phyloP scores from a whole-genome alignment of 2,329 filamentous ascomycete genomes.

The Capronia epimyces region DNA sequence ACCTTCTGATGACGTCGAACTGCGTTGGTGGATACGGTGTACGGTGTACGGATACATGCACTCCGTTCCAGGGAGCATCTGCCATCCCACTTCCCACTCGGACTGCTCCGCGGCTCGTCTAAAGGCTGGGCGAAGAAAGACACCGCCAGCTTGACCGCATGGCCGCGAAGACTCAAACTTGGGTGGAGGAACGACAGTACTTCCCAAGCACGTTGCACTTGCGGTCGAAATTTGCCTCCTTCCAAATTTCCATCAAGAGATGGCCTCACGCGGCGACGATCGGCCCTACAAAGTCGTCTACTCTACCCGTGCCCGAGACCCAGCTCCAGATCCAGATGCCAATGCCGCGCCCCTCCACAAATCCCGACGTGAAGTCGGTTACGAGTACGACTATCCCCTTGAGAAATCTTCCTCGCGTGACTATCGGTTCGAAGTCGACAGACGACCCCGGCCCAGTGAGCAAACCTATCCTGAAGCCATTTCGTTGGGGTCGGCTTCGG shows the following conservation, averaged over 20 bases:
- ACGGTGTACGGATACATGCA: no score
- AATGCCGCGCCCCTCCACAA: slow-evolving; percentile 1
- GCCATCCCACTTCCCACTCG: no score
- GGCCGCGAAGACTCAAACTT: background rate
- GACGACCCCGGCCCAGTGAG: slow-evolving; percentile 8
- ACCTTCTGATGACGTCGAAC: no score
- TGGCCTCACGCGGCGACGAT: slow-evolving; percentile 20
- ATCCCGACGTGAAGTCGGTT: slow-evolving; percentile 11
- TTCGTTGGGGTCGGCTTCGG: background rate
- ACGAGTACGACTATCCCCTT: slow-evolving; percentile 13
- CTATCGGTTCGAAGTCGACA: slow-evolving; percentile 13
- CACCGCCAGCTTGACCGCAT: background rate
- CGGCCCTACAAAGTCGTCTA: slow-evolving; percentile 25
- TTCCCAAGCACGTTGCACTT: background rate
- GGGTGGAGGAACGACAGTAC: background rate
- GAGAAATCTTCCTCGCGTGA: slow-evolving; percentile 13
- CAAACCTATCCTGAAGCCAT: background rate
- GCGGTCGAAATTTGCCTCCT: no score
- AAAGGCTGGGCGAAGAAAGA: slow-evolving; percentile 5
- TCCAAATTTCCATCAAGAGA: background rate
- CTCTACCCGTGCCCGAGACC: slow-evolving; percentile 11
- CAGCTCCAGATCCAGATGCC: slow-evolving; percentile 3
- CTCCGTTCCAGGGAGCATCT: no score
- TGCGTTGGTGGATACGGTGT: no score
- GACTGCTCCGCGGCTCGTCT: no score